Evolutionary conservation across 768 basidiomycete species (phyloP), one percentile per base, ranked within the genome.

Genomic region (Leccinum variicolor): DNA sequence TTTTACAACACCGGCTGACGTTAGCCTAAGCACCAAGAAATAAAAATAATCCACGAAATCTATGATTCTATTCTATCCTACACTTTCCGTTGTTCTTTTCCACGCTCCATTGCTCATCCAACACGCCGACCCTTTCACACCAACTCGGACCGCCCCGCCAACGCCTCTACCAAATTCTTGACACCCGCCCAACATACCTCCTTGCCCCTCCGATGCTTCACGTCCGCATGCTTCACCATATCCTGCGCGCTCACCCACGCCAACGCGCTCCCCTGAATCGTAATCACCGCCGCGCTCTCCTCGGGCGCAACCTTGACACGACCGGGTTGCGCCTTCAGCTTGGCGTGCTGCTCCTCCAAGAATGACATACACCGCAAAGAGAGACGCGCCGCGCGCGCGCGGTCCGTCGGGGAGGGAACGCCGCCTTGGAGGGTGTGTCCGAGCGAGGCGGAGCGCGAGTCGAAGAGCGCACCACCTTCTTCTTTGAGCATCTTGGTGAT

Each of bases 401-500:
- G 91, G 75, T 98, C 97, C 65, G 92, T 81, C 0, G 97, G 97
- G 1, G 96, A 97, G 5, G 97, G 97, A 17, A 93, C 86, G 3
- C 94, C 94, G 8, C 97, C 97, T 68, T 99, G 97, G 3, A 99
- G 77, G 5, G 95, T 98, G 76, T 99, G 97, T 15, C 97, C 97
- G 19, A 99, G 84, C 1, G 93, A 90, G n/a, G 96, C 97, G 19
- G 86, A 90, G 50, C 97, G 89, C 19, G 97, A 86, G 75, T 99
- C 97, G 69, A 98, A 99, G 23, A 98, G 78, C 6, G 79, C 61
- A 25, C 87, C 87, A n/a, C 97, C 97, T 74, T 98, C 96, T 70
- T 97, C 96, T 66, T 89, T 88, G 74, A 98, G 75, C 80, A 99
- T 97, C 72, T 91, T 91, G 59, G 89, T 95, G 64, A 99, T 83